These are phyloP conservation scores for Talaromyces thailandensis DNA, from an alignment of 495 filamentous ascomycete genomes.

Conservation along the genomic window DNA sequence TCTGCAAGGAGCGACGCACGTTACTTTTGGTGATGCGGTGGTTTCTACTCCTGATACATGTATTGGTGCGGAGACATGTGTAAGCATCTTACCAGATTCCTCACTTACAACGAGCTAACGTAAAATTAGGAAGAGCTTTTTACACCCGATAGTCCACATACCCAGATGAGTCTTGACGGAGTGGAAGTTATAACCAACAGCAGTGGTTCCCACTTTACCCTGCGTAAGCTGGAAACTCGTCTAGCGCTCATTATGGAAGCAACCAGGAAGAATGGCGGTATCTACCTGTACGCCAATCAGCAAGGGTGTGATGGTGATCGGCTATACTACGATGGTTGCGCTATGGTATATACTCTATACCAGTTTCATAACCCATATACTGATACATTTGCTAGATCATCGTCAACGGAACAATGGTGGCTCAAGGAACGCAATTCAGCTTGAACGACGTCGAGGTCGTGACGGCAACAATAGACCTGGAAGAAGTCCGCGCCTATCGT, in stretches of 20 bases:
- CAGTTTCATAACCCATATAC: neutral
- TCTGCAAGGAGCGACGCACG: constrained; percentile 50
- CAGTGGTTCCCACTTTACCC: constrained; percentile 60
- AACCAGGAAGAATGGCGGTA: constrained; percentile 61
- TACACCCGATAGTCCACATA: constrained; percentile 46
- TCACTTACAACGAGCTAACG: neutral
- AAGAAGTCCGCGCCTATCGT: constrained; percentile 56
- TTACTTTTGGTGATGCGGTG: constrained; percentile 70
- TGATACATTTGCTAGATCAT: constrained; percentile 45
- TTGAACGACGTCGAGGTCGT: constrained; percentile 79
- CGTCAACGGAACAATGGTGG: constrained; percentile 63
- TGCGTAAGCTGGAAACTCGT: constrained; percentile 68
- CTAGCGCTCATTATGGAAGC: constrained; percentile 68
- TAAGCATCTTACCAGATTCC: neutral
- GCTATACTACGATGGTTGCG: constrained; percentile 35
- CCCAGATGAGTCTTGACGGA: constrained; percentile 42
- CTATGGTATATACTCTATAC: constrained; percentile 11
- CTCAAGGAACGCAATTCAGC: constrained; percentile 64
- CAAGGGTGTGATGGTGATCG: constrained; percentile 66
- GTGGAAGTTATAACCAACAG: constrained; percentile 76
- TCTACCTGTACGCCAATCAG: constrained; percentile 71
- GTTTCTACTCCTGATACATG: constrained; percentile 64
- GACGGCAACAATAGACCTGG: constrained; percentile 72
- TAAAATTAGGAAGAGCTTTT: constrained; percentile 57
- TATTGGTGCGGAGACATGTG: constrained; percentile 63